Conservation (phyloP, 2,329 filamentous ascomycete genomes). For the Fonsecaea multimorphosa region DNA sequence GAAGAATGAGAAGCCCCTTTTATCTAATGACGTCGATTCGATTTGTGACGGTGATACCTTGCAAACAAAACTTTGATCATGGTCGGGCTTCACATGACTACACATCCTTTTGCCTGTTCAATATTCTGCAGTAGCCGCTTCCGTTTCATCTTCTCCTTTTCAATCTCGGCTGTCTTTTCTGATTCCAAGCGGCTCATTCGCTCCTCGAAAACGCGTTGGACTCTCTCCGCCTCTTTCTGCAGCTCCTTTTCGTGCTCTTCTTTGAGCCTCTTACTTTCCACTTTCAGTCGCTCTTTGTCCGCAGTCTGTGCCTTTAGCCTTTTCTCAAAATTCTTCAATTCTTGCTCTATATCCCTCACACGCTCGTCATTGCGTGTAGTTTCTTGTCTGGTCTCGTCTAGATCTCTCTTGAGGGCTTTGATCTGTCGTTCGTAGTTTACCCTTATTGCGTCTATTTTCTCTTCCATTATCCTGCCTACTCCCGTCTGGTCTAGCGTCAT, state of each 20-base stretch:
- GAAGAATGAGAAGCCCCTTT: too few relatives aligned
- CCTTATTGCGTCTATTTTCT: neutral
- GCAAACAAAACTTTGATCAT: too few relatives aligned
- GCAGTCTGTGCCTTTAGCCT: neutral
- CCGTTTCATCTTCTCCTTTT: neutral
- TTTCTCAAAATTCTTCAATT: neutral
- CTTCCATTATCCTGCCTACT: neutral
- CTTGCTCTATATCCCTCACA: neutral
- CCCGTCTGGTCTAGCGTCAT: neutral
- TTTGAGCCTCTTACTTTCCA: neutral
- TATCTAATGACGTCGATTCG: too few relatives aligned
- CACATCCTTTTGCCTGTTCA: neutral
- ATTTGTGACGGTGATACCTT: too few relatives aligned
- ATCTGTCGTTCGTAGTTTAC: neutral
- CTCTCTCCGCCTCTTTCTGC: neutral
- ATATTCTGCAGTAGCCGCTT: neutral
- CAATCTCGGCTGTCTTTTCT: neutral
- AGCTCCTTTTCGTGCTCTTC: neutral
- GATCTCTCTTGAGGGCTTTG: neutral
- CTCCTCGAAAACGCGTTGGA: neutral
- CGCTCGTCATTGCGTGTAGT: neutral
- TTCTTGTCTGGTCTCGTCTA: neutral
- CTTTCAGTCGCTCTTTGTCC: neutral
- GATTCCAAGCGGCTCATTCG: neutral
- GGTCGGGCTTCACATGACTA: neutral